Evolutionary conservation across 2,329 filamentous ascomycete genomes (phyloP), one percentile per base, ranked within the genome.

Genomic region (Pseudocercospora cruenta): DNA sequence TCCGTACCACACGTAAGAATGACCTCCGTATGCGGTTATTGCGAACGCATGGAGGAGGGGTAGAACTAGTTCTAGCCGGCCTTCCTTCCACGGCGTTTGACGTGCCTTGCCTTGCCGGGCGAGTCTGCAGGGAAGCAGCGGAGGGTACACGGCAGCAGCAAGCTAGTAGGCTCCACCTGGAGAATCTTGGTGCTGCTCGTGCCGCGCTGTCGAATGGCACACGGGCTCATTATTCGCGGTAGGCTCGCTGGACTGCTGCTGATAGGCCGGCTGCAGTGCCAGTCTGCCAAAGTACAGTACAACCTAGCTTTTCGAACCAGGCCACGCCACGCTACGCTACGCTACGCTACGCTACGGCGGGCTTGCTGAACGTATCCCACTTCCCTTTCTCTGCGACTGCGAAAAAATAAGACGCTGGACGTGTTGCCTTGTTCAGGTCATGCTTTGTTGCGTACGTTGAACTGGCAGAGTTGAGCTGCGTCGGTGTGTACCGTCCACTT

Each of bases 1-100:
- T n/a, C n/a, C n/a, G n/a, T n/a, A n/a, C n/a, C 51, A 54, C 51
- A 54, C 51, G 51, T 54, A 54, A 54, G 9, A 16, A 54, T 54
- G 21, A 54, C 24, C 22, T 21, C 45, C 22, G 4, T 10, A 49
- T 49, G 45, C 45, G 45, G 19, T 7, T n/a, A 24, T 49, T 24
- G 45, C 45, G 45, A 21, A 21, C 3, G 19, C 19, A 21, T 49
- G 6, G 19, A 24, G 45, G 19, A 49, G 19, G 45, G 45, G 45
- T 19, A n/a, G 33, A n/a, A n/a, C n/a, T n/a, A n/a, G n/a, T n/a
- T n/a, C n/a, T n/a, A n/a, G n/a, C n/a, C n/a, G n/a, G n/a, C n/a
- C n/a, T n/a, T n/a, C n/a, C n/a, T n/a, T 5, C 3, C 33, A 36
- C 33, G 33, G 33, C 33, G 33, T 36, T 14, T 31, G 33, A 36